Conservation (phyloP, 2,329 filamentous ascomycete genomes). For the Cordyceps javanica region DNA sequence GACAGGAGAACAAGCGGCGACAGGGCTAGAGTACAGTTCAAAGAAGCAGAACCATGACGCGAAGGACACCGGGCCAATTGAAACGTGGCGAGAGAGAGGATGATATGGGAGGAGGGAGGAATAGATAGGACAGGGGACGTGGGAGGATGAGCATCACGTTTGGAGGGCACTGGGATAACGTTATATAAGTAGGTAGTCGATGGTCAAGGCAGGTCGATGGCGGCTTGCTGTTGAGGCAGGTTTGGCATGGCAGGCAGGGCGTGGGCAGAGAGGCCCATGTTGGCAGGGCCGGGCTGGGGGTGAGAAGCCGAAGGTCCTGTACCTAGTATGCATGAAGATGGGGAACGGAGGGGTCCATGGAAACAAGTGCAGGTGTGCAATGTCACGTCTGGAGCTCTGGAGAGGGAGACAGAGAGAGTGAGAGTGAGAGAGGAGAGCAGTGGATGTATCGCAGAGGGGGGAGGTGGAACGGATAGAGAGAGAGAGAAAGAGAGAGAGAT, state of each 20-base stretch:
- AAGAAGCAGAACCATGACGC: not conserved
- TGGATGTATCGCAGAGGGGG: conserved; percentile 3
- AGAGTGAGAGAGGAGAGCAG: not conserved
- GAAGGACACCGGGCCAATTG: conserved; percentile 1
- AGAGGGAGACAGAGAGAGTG: no score
- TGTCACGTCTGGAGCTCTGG: conserved; percentile 16
- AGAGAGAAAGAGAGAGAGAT: not conserved
- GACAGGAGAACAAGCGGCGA: not conserved
- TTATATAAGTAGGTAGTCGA: not conserved
- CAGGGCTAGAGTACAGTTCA: not conserved
- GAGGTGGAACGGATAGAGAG: no score
- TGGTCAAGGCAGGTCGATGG: not conserved
- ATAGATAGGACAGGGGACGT: not conserved
- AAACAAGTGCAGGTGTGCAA: conserved; percentile 18
- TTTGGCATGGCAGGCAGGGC: not conserved
- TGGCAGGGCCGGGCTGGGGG: not conserved
- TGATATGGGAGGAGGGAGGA: not conserved
- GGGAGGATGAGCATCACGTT: not conserved
- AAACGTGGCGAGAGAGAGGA: not conserved
- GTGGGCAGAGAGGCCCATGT: not conserved
- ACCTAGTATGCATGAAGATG: conserved; percentile 33
- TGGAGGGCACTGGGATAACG: conserved; percentile 9
- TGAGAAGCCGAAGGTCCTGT: conserved; percentile 11
- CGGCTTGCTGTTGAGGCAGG: not conserved
- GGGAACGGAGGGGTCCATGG: conserved; percentile 28